These are phyloP conservation scores for Paraphaeosphaeria minitans DNA, from an alignment of 2,329 filamentous ascomycete genomes.

Conservation along the genomic window DNA sequence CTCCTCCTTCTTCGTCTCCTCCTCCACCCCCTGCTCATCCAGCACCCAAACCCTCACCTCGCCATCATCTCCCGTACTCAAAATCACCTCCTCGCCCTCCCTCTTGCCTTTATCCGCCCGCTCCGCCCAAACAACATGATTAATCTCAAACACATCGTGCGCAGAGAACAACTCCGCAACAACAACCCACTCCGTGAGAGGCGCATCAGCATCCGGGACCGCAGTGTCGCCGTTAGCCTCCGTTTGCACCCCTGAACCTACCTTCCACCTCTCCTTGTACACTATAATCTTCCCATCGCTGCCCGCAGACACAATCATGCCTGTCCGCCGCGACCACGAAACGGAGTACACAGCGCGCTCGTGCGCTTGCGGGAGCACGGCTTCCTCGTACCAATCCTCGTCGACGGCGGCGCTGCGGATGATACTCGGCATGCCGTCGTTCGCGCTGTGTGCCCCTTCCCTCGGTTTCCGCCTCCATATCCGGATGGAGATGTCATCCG, in stretches of 20 bases:
- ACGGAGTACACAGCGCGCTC: conserved; percentile 83
- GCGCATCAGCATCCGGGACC: conserved; percentile 20
- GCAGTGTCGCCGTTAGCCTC: conserved; percentile 32
- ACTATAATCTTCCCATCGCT: conserved; percentile 83
- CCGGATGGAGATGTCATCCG: conserved; percentile 78
- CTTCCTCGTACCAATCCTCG: conserved; percentile 83
- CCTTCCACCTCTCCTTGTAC: conserved; percentile 68
- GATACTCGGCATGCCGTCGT: conserved; percentile 81
- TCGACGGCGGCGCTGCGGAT: conserved; percentile 74
- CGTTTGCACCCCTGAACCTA: conserved; percentile 11
- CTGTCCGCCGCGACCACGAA: conserved; percentile 78
- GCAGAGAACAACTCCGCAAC: conserved; percentile 72
- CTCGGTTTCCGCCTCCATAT: conserved; percentile 74
- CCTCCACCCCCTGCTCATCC: conserved; percentile 22
- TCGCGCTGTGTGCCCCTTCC: conserved; percentile 53
- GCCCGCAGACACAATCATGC: conserved; percentile 83
- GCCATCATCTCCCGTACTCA: conserved; percentile 93
- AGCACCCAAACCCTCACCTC: conserved; percentile 79
- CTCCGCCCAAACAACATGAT: conserved; percentile 86
- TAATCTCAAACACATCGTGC: conserved; percentile 93
- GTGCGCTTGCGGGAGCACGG: conserved; percentile 75
- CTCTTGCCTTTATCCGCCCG: conserved; percentile 70
- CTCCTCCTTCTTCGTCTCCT: neutral
- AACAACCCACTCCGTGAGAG: conserved; percentile 69
- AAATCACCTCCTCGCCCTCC: conserved; percentile 79